Conservation (phyloP, 768 basidiomycete species). For the Paxillus ammoniavirescens region DNA sequence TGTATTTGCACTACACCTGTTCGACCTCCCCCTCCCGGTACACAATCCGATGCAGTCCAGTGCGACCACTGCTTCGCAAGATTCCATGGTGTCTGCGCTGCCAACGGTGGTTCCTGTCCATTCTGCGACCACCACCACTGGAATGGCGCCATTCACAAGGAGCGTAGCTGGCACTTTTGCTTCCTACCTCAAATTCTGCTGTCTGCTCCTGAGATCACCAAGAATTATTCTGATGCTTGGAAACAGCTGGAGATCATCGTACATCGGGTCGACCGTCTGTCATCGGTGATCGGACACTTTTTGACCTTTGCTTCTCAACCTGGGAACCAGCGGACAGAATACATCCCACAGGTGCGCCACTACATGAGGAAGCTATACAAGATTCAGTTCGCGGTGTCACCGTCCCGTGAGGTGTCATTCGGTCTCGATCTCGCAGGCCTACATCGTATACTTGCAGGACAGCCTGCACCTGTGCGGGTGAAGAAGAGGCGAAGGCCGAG, state of each 20-base stretch:
- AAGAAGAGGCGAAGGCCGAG: conserved; percentile 59
- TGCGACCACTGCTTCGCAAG: conserved; percentile 87
- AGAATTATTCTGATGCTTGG: conserved; percentile 77
- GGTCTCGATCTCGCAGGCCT: conserved; percentile 81
- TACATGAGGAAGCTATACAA: conserved; percentile 90
- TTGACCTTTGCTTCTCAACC: conserved; percentile 67
- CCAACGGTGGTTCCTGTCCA: conserved; percentile 87
- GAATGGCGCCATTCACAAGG: conserved; percentile 41
- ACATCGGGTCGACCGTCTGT: conserved; percentile 74
- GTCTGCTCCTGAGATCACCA: conserved; percentile 76
- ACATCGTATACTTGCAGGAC: conserved; percentile 75
- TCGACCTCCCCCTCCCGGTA: conserved; percentile 73
- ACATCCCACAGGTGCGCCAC: conserved; percentile 81
- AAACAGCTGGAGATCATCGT: conserved; percentile 79
- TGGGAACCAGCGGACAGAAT: conserved; percentile 71
- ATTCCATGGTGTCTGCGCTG: conserved; percentile 83
- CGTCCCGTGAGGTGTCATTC: conserved; percentile 76
- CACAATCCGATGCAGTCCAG: conserved; percentile 80
- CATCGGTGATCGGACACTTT: conserved; percentile 76
- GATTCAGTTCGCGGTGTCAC: conserved; percentile 86
- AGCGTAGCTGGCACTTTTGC: conserved; percentile 82
- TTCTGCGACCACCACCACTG: conserved; percentile 92
- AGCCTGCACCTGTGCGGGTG: conserved; percentile 47
- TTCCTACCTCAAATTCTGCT: conserved; percentile 69
- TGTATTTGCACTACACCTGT: conserved; percentile 81